These are phyloP conservation scores for Cicer bijugum DNA, from an alignment of 306 rosid genomes.

Conservation along the genomic window DNA sequence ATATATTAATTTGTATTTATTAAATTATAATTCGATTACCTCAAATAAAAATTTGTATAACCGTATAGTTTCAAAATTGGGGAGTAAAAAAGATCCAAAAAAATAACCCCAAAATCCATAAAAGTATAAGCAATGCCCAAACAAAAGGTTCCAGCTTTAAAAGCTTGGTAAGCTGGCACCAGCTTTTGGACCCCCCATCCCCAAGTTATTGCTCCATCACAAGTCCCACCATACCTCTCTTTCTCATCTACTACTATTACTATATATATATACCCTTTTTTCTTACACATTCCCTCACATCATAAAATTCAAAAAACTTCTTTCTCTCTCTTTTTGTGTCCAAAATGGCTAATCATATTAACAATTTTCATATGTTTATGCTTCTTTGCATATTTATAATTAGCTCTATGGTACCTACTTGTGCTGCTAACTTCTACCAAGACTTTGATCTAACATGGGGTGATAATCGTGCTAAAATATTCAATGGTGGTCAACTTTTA, in stretches of 20 bases:
- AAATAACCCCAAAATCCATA: constrained; percentile 14
- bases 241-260: not conserved
- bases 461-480: constrained; percentile 61
- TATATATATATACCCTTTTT: constrained; percentile 44
- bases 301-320: constrained; percentile 35
- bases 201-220: constrained; percentile 54
- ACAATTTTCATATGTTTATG: constrained; percentile 33
- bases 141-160: constrained; percentile 67
- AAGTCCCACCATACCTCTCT: constrained; percentile 24
- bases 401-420: constrained; percentile 49
- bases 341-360: constrained; percentile 52
- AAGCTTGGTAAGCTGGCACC: constrained; percentile 65
- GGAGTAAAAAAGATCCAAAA: not conserved
- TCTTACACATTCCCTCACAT: constrained; percentile 46
- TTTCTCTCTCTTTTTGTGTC: constrained; percentile 9
- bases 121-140: constrained; percentile 46
- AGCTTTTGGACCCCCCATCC: constrained; percentile 50
- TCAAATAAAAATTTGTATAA: too few relatives aligned
- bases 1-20: too few relatives aligned
- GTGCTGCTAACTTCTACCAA: constrained; percentile 64
- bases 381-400: constrained; percentile 43
- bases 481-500: constrained; percentile 65
- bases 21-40: too few relatives aligned
- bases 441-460: constrained; percentile 77
- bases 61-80: too few relatives aligned